Conservation (phyloP, 345 rosid genomes). For the Mallotus nudiflorus region DNA sequence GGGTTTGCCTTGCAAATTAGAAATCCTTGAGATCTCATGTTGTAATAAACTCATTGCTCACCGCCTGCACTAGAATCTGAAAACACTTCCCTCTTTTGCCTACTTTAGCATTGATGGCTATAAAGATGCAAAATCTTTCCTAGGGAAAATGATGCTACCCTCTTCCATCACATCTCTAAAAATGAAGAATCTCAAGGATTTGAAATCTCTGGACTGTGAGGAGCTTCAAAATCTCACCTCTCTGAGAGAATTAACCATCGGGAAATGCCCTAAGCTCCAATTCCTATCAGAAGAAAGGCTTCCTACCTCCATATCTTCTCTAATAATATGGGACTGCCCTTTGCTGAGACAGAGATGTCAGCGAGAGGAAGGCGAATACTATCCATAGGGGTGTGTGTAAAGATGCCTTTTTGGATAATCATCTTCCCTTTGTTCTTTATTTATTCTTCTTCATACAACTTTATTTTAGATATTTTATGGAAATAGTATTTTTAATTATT, state of each 20-base stretch:
- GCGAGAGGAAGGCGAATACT: too few relatives aligned
- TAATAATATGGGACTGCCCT: conserved; percentile 7
- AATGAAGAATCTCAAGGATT: background rate
- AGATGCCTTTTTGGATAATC: too few relatives aligned
- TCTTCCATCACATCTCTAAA: conserved; percentile 1
- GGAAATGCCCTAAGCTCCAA: conserved; percentile 16
- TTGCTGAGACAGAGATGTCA: too few relatives aligned
- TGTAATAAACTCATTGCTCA: conserved; percentile 11
- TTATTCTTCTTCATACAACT: too few relatives aligned
- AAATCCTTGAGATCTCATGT: conserved; percentile 1
- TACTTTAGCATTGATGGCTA: background rate
- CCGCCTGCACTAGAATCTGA: conserved; percentile 10
- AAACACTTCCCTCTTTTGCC: conserved; percentile 6
- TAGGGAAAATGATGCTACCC: conserved; percentile 11
- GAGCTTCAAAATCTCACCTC: conserved; percentile 19
- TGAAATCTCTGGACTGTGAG: conserved; percentile 13
- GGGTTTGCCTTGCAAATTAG: conserved; percentile 17
- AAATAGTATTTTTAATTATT: too few relatives aligned
- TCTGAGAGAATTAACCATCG: conserved; percentile 15
- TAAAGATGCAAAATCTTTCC: conserved; percentile 18
- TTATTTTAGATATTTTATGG: too few relatives aligned
- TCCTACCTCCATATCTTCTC: conserved; percentile 11
- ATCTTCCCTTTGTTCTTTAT: too few relatives aligned
- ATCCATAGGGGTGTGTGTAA: too few relatives aligned
- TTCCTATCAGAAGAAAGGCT: conserved; percentile 12